A percentile compares a stretch with the other conserved stretches of the same genome.
These are phyloP conservation scores for Hypoxylon rubiginosum DNA, from an alignment of 2,329 filamentous ascomycete genomes.

Conservation along the genomic window DNA sequence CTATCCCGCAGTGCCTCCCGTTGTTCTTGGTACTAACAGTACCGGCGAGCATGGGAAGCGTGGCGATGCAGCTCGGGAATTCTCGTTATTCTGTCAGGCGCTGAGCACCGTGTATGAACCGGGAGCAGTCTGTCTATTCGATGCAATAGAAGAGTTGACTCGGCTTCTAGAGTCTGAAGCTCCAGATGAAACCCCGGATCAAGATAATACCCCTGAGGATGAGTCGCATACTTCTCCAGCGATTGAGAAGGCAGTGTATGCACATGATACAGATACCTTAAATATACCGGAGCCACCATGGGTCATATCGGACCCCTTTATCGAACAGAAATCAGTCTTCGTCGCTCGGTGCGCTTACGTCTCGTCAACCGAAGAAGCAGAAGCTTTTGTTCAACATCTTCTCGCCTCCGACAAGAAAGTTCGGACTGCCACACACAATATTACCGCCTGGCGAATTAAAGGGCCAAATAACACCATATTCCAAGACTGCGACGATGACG, in stretches of 20 bases:
- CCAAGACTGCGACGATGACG: conserved; percentile 97
- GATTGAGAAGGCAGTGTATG: conserved; percentile 30
- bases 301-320: conserved; percentile 79
- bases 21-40: conserved; percentile 82
- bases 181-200: conserved; percentile 47
- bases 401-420: conserved; percentile 86
- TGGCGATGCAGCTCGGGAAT: conserved; percentile 78
- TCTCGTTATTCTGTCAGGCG: conserved; percentile 76
- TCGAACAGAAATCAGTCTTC: conserved; percentile 90
- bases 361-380: conserved; percentile 77
- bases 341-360: conserved; percentile 82
- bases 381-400: conserved; percentile 78
- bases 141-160: conserved; percentile 83
- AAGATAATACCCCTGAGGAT: conserved; percentile 31
- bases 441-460: conserved; percentile 91
- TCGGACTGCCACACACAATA: conserved; percentile 92
- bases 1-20: conserved; percentile 82
- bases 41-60: conserved; percentile 76
- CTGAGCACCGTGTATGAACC: conserved; percentile 76
- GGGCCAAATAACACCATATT: conserved; percentile 69
- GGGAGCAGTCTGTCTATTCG: conserved; percentile 88
- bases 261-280: conserved; percentile 25
- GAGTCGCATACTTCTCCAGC: conserved; percentile 5
- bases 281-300: conserved; percentile 68
- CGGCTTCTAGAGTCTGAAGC: conserved; percentile 56